A percentile compares a stretch with the other conserved stretches of the same genome.
Conservation (phyloP, 768 basidiomycete species). For the Pleurotus tuoliensis region DNA sequence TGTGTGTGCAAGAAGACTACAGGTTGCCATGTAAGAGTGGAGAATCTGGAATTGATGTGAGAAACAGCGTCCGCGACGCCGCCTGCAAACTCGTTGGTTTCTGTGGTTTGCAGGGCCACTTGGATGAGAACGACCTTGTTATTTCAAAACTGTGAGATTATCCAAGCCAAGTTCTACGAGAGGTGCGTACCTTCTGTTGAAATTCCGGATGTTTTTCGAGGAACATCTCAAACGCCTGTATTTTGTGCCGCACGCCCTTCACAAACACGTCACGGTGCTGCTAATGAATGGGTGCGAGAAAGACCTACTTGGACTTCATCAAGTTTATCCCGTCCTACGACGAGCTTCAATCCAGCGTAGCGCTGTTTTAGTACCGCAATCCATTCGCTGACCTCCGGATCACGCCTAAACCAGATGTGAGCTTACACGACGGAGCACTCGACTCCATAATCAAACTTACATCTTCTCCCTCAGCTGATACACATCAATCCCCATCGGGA, state of each 20-base stretch:
- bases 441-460: conserved; percentile 30
- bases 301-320: conserved; percentile 68
- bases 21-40: conserved; percentile 83
- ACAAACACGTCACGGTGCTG: neutral
- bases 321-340: conserved; percentile 86
- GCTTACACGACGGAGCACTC: no score
- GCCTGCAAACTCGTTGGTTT: conserved; percentile 70
- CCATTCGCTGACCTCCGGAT: conserved; percentile 82
- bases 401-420: conserved; percentile 36
- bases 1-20: conserved; percentile 83
- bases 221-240: conserved; percentile 80
- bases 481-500: conserved; percentile 89
- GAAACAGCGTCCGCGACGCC: conserved; percentile 73
- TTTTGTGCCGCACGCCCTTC: conserved; percentile 76
- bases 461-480: conserved; percentile 60
- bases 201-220: conserved; percentile 76
- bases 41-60: conserved; percentile 79
- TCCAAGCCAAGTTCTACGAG: neutral
- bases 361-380: conserved; percentile 73
- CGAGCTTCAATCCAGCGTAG: conserved; percentile 81
- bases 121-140: conserved; percentile 75
- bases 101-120: conserved; percentile 80
- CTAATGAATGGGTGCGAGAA: neutral
- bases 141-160: neutral
- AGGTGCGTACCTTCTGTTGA: conserved; percentile 56